Conservation (phyloP, 768 basidiomycete genomes). For the Sporobolomyces phaffii region DNA sequence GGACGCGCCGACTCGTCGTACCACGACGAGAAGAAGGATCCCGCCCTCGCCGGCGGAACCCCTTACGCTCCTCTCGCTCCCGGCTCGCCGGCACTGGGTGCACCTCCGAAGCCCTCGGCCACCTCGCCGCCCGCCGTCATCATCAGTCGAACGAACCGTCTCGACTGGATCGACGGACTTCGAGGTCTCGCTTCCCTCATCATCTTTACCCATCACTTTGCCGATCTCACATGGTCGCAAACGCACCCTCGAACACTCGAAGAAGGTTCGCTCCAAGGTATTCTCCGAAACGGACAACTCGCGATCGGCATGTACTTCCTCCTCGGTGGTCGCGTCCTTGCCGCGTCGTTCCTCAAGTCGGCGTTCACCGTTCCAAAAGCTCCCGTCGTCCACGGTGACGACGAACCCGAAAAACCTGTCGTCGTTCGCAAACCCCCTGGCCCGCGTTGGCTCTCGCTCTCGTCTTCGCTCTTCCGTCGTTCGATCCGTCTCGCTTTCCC, state of each 20-base stretch:
- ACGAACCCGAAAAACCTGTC: conserved; percentile 41
- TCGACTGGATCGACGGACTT: conserved; percentile 45
- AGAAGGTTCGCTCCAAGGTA: conserved; percentile 37
- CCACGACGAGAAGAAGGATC: conserved; percentile 36
- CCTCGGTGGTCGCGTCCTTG: conserved; percentile 44
- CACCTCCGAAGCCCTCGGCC: conserved; percentile 22
- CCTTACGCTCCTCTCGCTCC: conserved; percentile 38
- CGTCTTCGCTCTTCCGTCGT: conserved; percentile 44
- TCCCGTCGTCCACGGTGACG: conserved; percentile 44
- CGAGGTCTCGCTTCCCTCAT: conserved; percentile 44
- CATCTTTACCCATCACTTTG: conserved; percentile 45
- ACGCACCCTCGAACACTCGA: conserved; percentile 40
- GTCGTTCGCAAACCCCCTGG: conserved; percentile 38
- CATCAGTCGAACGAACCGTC: conserved; percentile 41
- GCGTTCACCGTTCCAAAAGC: conserved; percentile 43
- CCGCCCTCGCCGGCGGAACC: conserved; percentile 17
- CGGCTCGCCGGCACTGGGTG: conserved; percentile 37
- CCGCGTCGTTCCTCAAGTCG: conserved; percentile 43
- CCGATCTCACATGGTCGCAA: conserved; percentile 43
- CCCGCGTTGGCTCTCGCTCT: conserved; percentile 44
- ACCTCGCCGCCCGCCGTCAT: conserved; percentile 36
- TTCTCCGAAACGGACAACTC: conserved; percentile 44
- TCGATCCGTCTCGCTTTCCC: conserved; percentile 45
- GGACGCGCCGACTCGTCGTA: conserved; percentile 25
- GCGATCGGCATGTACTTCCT: conserved; percentile 45